These are phyloP conservation scores for Mycena leptocephala DNA, from an alignment of 768 basidiomycete species.

Conservation along the genomic window DNA sequence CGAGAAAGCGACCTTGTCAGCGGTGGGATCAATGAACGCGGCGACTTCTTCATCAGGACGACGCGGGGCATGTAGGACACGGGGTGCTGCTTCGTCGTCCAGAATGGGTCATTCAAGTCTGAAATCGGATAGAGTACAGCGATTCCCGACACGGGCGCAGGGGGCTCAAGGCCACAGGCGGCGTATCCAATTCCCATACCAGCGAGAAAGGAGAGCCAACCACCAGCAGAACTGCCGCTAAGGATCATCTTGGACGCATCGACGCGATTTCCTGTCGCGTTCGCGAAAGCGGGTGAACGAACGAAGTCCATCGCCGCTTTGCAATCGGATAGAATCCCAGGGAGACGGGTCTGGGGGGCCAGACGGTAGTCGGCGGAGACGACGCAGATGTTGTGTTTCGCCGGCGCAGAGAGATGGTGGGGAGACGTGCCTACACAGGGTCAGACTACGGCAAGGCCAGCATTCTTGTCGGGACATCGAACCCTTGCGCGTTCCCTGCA, in stretches of 20 bases:
- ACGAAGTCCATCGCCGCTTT: conserved; percentile 53
- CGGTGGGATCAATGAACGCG: conserved; percentile 48
- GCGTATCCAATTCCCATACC: conserved; percentile 56
- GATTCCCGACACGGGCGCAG: conserved; percentile 49
- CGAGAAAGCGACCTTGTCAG: conserved; percentile 42
- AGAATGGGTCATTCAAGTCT: conserved; percentile 55
- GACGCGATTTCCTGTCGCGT: conserved; percentile 46
- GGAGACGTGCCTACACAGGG: conserved; percentile 46
- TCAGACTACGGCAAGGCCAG: background rate
- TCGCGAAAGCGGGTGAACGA: conserved; percentile 43
- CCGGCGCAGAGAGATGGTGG: conserved; percentile 52
- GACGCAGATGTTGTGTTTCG: conserved; percentile 49
- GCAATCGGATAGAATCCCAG: conserved; percentile 53
- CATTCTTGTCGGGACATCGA: background rate
- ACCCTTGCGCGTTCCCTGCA: conserved; percentile 51
- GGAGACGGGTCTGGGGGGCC: conserved; percentile 44
- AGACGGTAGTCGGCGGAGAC: background rate
- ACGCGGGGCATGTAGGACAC: conserved; percentile 53
- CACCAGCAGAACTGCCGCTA: conserved; percentile 58
- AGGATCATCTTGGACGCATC: conserved; percentile 49
- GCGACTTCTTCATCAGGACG: conserved; percentile 49
- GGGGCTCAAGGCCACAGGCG: conserved; percentile 49
- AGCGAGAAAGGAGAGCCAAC: conserved; percentile 53
- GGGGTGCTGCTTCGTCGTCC: conserved; percentile 52
- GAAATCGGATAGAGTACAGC: conserved; percentile 57